A percentile compares a stretch with the other conserved stretches of the same genome.
These are phyloP conservation scores for Mycena pura DNA, from an alignment of 768 basidiomycete genomes.

Conservation along the genomic window DNA sequence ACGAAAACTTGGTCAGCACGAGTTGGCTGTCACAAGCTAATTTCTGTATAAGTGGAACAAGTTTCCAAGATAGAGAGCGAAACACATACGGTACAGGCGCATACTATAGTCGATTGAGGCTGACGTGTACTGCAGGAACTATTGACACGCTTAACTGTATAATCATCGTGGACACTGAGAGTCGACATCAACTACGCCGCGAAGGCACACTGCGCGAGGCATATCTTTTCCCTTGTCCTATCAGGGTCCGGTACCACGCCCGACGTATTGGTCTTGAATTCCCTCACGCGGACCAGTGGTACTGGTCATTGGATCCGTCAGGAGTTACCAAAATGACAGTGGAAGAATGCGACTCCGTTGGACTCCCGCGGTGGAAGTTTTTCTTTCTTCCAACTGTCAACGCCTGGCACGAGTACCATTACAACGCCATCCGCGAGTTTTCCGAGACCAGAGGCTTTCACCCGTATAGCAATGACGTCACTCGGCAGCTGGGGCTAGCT, in stretches of 20 bases:
- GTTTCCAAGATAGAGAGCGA: neutral
- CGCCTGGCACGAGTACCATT: neutral
- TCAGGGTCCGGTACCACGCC: too few relatives aligned
- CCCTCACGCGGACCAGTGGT: neutral
- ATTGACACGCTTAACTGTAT: neutral
- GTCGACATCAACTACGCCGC: neutral
- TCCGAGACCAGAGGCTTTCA: neutral
- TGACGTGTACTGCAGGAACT: neutral
- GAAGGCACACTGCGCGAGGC: neutral
- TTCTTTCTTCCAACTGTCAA: too few relatives aligned
- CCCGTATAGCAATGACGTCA: neutral
- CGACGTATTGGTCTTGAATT: neutral
- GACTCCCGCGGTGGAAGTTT: neutral
- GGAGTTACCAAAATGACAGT: neutral
- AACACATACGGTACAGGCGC: neutral
- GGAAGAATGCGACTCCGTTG: neutral
- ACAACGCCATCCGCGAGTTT: neutral
- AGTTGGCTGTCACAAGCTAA: slow-evolving; percentile 5
- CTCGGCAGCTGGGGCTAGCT: neutral
- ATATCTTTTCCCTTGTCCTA: neutral
- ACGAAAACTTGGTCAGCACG: neutral
- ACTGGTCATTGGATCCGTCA: neutral
- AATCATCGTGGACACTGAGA: neutral
- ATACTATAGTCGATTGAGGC: accelerated
- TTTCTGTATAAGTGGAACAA: neutral